These are phyloP conservation scores for Seminavis robusta DNA, from an alignment of 108 stramenopile genomes.

Conservation along the genomic window DNA sequence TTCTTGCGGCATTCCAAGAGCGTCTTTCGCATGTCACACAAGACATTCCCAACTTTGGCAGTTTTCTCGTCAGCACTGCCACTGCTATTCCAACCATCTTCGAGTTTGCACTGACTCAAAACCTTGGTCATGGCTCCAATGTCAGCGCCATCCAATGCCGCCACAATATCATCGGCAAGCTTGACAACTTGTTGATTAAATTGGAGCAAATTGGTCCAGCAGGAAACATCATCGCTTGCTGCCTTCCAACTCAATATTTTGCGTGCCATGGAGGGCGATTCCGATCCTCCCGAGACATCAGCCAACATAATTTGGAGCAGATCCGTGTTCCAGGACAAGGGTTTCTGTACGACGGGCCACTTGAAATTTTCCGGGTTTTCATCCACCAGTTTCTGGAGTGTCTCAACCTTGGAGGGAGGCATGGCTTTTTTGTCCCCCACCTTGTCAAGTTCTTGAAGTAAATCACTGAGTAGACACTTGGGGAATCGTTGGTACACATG, in stretches of 20 bases:
- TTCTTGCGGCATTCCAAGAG: constrained; percentile 58
- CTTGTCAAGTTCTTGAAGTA: constrained; percentile 36
- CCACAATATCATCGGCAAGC: neutral
- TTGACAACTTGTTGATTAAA: neutral
- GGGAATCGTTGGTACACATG: constrained; percentile 88
- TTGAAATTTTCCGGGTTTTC: no score
- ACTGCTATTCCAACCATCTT: neutral
- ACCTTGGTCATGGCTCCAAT: neutral
- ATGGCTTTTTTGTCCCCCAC: constrained; percentile 4
- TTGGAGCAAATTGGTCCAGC: neutral
- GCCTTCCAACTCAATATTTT: constrained; percentile 82
- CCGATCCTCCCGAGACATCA: constrained; percentile 94
- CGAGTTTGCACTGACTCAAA: neutral
- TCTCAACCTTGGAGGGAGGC: constrained; percentile 8
- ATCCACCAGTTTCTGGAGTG: no score
- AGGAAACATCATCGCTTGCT: constrained; percentile 13
- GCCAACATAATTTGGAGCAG: constrained; percentile 81
- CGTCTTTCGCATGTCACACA: constrained; percentile 31
- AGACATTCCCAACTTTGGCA: constrained; percentile 11
- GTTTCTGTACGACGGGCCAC: constrained; percentile 12
- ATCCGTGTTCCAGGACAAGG: constrained; percentile 67
- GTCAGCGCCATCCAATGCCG: neutral
- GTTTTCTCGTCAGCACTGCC: constrained; percentile 12
- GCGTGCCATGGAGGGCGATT: constrained; percentile 93
- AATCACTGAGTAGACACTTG: constrained; percentile 42